phyloP scores from a whole-genome alignment of 1,284 basidiomycete genomes.

The Pascua sp. region DNA sequence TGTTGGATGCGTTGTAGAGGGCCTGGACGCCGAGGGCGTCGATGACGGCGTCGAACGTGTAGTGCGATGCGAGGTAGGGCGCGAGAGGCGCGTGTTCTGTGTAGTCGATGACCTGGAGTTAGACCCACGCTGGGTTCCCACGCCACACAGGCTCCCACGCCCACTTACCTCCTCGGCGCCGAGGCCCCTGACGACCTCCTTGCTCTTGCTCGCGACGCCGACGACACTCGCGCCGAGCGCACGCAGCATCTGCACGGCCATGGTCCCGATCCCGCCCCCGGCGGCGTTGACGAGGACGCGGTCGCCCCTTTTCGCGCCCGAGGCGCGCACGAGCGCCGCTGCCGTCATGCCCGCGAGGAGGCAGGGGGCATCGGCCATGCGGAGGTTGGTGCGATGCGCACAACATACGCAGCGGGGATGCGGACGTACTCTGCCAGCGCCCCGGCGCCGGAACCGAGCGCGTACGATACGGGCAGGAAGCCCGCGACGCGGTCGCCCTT shows the following conservation, averaged over 20 bases:
- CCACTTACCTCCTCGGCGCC: constrained; percentile 51
- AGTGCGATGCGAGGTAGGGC: not conserved
- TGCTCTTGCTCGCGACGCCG: constrained; percentile 58
- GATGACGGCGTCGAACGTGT: constrained; percentile 11
- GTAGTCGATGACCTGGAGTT: constrained; percentile 54
- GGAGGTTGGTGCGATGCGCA: constrained; percentile 2
- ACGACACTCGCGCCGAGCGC: constrained; percentile 49
- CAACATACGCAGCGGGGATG: constrained; percentile 7
- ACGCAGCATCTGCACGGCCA: constrained; percentile 58
- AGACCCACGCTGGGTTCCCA: too few species aligned
- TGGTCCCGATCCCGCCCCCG: constrained; percentile 57
- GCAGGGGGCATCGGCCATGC: too few species aligned
- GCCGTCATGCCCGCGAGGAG: constrained; percentile 6
- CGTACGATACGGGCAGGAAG: constrained; percentile 6
- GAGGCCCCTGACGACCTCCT: constrained; percentile 51
- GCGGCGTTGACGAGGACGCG: constrained; percentile 14
- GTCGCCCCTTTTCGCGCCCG: constrained; percentile 1
- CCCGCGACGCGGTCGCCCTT: constrained; percentile 9
- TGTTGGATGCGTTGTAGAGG: constrained; percentile 28
- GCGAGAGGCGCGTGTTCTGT: constrained; percentile 49
- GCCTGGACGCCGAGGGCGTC: constrained; percentile 21
- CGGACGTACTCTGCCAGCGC: constrained; percentile 6
- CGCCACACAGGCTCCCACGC: too few species aligned
- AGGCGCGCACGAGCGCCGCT: constrained; percentile 3
- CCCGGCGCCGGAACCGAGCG: constrained; percentile 5